Conservation (phyloP, 2,329 filamentous ascomycete species). For the Penicillium freii region DNA sequence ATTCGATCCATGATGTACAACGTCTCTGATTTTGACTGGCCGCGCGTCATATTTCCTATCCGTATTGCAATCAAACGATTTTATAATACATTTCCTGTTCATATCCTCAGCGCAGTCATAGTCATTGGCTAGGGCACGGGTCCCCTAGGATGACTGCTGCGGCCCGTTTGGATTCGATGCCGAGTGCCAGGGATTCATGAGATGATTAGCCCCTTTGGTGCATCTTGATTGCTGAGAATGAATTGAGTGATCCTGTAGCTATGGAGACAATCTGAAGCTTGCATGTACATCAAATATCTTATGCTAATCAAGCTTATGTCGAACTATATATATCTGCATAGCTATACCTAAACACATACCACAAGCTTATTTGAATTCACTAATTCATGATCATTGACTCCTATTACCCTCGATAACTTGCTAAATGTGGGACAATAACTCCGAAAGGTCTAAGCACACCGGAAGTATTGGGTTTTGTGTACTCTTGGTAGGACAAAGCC, state of each 20-base stretch:
- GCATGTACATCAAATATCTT: neutral
- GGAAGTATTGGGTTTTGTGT: slow-evolving; percentile 9
- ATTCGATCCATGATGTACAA: slow-evolving; percentile 15
- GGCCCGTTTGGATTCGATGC: slow-evolving; percentile 9
- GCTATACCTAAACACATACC: too few relatives aligned
- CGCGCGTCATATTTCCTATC: slow-evolving; percentile 24
- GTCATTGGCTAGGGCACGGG: slow-evolving; percentile 3
- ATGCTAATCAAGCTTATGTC: neutral
- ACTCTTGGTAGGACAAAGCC: slow-evolving; percentile 17
- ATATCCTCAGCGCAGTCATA: neutral
- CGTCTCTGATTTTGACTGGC: slow-evolving; percentile 12
- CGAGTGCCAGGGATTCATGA: neutral
- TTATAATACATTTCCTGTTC: neutral
- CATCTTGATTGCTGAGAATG: neutral
- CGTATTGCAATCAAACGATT: slow-evolving; percentile 11
- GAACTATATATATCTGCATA: neutral
- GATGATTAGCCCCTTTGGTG: neutral
- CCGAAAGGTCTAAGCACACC: slow-evolving; percentile 13
- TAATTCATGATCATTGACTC: neutral
- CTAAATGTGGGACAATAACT: neutral
- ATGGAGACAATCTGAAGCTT: neutral
- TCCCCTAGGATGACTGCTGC: slow-evolving; percentile 14
- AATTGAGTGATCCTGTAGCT: neutral
- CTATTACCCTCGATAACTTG: neutral
- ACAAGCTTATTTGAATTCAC: neutral